Conservation (phyloP, 441 rosid genomes). For the Pelargonium cotyledonis region DNA sequence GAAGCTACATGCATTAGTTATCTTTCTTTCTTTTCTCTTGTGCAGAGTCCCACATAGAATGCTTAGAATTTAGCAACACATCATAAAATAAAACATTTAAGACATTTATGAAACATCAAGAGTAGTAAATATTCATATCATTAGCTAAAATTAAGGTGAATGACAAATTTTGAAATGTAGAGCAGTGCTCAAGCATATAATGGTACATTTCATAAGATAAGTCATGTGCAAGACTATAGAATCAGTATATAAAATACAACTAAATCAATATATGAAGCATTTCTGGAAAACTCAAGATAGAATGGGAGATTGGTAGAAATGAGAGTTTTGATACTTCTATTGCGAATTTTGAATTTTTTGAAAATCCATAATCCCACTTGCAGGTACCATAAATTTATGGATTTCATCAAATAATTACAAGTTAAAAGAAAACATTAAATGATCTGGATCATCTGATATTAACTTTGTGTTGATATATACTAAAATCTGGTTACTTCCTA, state of each 20-base stretch:
- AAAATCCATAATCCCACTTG: neutral
- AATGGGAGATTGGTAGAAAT: neutral
- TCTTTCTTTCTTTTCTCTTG: neutral
- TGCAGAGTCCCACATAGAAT: neutral
- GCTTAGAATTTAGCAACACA: neutral
- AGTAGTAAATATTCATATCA: no score
- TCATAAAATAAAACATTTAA: neutral
- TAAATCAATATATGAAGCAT: no score
- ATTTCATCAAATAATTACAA: neutral
- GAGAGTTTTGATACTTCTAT: neutral
- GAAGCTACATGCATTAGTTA: conserved; percentile 9
- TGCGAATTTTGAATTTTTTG: neutral
- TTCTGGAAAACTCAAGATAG: neutral
- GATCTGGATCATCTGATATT: no score
- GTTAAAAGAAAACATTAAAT: neutral
- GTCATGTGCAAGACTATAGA: no score
- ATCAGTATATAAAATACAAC: no score
- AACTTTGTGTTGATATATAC: no score
- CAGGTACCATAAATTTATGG: neutral
- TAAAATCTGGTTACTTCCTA: no score
- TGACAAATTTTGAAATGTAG: no score
- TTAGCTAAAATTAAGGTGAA: no score
- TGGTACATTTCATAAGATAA: no score
- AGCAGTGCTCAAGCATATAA: no score
- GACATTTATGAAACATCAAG: neutral